A percentile compares a stretch with the other conserved stretches of the same genome.
Conservation (phyloP, 2,329 filamentous ascomycete species). For the Hymenoscyphus fraxineus region DNA sequence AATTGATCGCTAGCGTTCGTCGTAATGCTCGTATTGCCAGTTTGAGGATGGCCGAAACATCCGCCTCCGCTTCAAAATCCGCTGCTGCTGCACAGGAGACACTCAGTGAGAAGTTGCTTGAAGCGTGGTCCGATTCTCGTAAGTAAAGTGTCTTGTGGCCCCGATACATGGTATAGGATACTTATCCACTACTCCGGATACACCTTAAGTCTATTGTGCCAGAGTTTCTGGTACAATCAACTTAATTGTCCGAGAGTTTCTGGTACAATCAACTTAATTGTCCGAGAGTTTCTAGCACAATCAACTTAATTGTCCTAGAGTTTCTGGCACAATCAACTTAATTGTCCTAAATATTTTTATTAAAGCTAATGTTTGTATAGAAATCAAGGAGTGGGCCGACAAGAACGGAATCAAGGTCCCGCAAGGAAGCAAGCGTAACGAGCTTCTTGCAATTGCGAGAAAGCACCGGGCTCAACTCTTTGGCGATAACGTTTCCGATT, state of each 20-base stretch:
- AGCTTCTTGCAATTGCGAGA: conserved; percentile 83
- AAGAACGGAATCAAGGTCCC: conserved; percentile 87
- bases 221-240: no score
- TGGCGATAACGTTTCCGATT: conserved; percentile 57
- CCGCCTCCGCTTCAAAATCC: conserved; percentile 58
- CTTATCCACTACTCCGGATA: no score
- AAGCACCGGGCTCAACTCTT: conserved; percentile 75
- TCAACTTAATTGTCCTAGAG: no score
- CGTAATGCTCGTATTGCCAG: conserved; percentile 83
- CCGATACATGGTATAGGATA: no score
- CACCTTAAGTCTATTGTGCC: no score
- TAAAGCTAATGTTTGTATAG: conserved; percentile 28
- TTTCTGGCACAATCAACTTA: no score
- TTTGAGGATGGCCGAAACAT: conserved; percentile 59
- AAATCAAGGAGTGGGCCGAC: conserved; percentile 90
- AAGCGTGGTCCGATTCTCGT: conserved; percentile 79
- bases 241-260: no score
- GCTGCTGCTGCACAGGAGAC: conserved; percentile 68
- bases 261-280: no score
- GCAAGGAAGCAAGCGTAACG: conserved; percentile 82
- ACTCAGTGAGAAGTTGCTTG: conserved; percentile 78
- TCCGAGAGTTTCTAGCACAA: no score
- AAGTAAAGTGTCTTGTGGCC: no score
- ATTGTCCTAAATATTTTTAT: no score
- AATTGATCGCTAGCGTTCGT: conserved; percentile 81